Evolutionary conservation across 305 asterid species (phyloP).

Genomic region (Fraxinus dipetala): DNA sequence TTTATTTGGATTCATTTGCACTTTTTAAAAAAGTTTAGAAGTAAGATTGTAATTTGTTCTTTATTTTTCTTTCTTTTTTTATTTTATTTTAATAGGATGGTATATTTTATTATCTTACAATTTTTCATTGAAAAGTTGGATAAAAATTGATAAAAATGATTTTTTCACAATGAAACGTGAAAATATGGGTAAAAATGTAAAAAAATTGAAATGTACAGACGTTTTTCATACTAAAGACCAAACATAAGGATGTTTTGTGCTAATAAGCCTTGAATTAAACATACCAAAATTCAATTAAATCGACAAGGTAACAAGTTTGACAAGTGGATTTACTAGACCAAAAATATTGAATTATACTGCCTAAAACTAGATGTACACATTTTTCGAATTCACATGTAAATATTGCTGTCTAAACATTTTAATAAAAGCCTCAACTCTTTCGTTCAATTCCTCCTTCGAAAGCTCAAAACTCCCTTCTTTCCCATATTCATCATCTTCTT

Average conservation of each 20-base stretch:
- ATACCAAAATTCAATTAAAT: neutral
- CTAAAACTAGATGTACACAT: neutral
- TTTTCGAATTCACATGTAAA: neutral
- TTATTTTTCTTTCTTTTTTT: no score
- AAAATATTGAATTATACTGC: neutral
- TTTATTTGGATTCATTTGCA: no score
- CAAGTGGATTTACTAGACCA: neutral
- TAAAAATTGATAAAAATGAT: no score
- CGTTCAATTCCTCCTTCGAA: constrained; percentile 44
- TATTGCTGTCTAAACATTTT: constrained; percentile 45
- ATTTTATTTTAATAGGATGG: no score
- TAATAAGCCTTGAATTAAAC: neutral
- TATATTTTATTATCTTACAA: no score
- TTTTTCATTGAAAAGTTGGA: no score
- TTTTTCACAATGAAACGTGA: neutral
- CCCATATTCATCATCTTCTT: constrained; percentile 9
- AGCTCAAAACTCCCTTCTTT: constrained; percentile 22
- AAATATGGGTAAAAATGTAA: no score
- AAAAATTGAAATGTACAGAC: no score
- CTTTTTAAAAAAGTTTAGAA: no score
- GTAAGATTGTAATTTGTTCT: no score
- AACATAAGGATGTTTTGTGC: no score
- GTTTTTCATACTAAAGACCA: no score
- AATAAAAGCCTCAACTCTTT: constrained; percentile 51
- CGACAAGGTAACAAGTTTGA: neutral